Evolutionary conservation across 73 alveolate genomes (phyloP).

Genomic region (Tetrahymena borealis): DNA sequence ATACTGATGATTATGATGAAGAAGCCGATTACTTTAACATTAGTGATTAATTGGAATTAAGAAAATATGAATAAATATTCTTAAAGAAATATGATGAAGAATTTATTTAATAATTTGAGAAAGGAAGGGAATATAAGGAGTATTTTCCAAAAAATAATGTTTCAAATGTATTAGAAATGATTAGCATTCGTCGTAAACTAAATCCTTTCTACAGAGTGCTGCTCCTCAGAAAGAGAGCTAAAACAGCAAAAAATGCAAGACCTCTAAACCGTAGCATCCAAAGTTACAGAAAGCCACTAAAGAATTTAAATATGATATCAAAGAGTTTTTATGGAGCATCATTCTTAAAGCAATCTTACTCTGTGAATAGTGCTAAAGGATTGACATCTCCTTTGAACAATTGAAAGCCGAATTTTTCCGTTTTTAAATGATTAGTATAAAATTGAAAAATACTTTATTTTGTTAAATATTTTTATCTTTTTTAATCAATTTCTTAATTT

Average conservation of each 20-base stretch:
- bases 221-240: not conserved
- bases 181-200: not conserved
- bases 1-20: conserved; percentile 17
- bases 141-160: conserved; percentile 1
- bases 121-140: conserved; percentile 16
- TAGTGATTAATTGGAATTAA: conserved; percentile 14
- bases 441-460: too few species aligned
- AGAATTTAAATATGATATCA: too few species aligned
- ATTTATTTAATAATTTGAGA: conserved; percentile 14
- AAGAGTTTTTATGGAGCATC: too few species aligned
- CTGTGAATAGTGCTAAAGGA: too few species aligned
- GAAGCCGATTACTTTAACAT: conserved; percentile 3
- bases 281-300: too few species aligned
- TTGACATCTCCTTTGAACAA: too few species aligned
- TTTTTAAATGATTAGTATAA: too few species aligned
- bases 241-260: not conserved
- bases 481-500: too few species aligned
- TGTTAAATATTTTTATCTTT: too few species aligned
- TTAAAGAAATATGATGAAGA: conserved; percentile 17
- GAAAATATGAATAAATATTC: conserved; percentile 19
- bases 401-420: too few species aligned
- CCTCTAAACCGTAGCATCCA: too few species aligned
- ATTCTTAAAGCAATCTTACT: too few species aligned
- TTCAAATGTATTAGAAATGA: not conserved
- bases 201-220: not conserved